A percentile compares a stretch with the other conserved stretches of the same genome.
phyloP scores from a whole-genome alignment of 805 yeast genomes.

The Candida michaelii region DNA sequence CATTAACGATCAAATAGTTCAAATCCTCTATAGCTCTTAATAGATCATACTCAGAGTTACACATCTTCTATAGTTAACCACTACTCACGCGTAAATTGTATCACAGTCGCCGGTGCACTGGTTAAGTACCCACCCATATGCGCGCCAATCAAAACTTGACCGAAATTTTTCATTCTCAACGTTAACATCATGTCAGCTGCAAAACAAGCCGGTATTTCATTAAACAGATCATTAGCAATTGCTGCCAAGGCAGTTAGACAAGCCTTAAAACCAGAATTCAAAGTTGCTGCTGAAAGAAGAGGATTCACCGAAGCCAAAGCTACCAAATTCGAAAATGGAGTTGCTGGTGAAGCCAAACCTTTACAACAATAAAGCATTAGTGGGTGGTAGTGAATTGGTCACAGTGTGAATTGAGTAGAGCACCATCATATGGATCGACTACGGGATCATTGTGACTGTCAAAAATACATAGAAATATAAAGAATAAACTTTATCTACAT shows the following conservation, averaged over 20 bases:
- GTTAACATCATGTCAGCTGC: constrained; percentile 39
- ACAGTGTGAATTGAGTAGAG: too few species aligned
- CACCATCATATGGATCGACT: too few species aligned
- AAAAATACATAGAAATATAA: too few species aligned
- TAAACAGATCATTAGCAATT: constrained; percentile 86
- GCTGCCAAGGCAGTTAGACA: constrained; percentile 87
- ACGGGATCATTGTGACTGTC: background rate
- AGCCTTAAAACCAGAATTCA: constrained; percentile 83
- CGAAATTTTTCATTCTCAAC: constrained; percentile 6
- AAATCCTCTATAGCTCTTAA: background rate
- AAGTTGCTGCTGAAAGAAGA: constrained; percentile 71
- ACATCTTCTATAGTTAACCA: background rate
- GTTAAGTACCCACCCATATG: too few species aligned
- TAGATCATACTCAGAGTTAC: background rate
- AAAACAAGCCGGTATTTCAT: constrained; percentile 52
- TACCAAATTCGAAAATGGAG: constrained; percentile 72
- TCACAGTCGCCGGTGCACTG: too few species aligned
- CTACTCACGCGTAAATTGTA: background rate
- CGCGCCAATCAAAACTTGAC: constrained; percentile 6
- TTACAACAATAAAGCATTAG: constrained; percentile 31
- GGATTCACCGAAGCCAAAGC: constrained; percentile 71
- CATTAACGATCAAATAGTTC: too few species aligned
- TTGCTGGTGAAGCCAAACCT: constrained; percentile 38
- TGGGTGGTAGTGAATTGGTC: too few species aligned
- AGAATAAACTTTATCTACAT: too few species aligned